These are phyloP conservation scores for Saturnispora halmiae DNA, from an alignment of 805 yeast genomes.

Conservation along the genomic window DNA sequence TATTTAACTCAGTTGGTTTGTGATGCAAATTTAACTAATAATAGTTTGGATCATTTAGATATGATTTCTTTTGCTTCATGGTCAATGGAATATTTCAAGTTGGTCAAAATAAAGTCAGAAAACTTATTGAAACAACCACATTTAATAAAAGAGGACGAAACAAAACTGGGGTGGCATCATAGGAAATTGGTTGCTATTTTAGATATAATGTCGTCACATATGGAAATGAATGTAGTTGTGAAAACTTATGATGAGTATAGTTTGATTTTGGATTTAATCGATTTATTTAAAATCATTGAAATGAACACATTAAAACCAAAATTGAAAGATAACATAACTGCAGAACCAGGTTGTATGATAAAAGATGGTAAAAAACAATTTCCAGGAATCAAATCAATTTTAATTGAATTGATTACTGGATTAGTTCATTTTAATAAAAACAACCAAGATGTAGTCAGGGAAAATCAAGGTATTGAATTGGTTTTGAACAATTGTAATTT, in stretches of 20 bases:
- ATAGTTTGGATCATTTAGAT: not conserved
- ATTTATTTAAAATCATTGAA: conserved; percentile 34
- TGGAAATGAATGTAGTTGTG: conserved; percentile 33
- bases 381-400: conserved; percentile 57
- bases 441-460: conserved; percentile 62
- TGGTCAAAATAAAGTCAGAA: conserved; percentile 13
- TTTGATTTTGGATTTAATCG: conserved; percentile 29
- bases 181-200: conserved; percentile 22
- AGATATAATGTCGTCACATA: conserved; percentile 36
- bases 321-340: conserved; percentile 22
- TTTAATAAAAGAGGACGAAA: conserved; percentile 5
- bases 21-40: not conserved
- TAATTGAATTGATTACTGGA: conserved; percentile 58
- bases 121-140: conserved; percentile 1
- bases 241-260: conserved; percentile 35
- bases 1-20: conserved; percentile 3
- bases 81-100: conserved; percentile 28
- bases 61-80: conserved; percentile 30
- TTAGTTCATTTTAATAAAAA: conserved; percentile 42
- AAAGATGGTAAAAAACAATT: conserved; percentile 30
- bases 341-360: not conserved
- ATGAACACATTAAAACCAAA: conserved; percentile 30
- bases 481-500: conserved; percentile 74
- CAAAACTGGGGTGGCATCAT: conserved; percentile 13
- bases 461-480: conserved; percentile 57